These are phyloP conservation scores for Clavispora phyllophila DNA, from an alignment of 805 yeast genomes.

Conservation along the genomic window DNA sequence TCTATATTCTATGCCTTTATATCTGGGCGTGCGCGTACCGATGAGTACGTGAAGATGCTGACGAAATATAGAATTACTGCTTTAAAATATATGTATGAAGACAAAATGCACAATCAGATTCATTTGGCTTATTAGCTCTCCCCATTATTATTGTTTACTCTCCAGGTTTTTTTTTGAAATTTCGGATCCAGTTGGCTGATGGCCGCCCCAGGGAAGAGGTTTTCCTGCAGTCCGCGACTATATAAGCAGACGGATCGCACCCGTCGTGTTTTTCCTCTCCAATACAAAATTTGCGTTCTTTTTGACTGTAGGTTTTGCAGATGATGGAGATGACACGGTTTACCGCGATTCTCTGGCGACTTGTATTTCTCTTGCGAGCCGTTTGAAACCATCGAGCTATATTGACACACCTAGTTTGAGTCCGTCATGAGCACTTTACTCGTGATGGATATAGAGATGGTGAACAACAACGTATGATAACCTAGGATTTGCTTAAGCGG, in stretches of 20 bases:
- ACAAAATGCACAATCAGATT: too few species aligned
- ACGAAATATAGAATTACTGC: too few species aligned
- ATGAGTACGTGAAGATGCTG: slow-evolving; percentile 1
- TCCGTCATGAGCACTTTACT: slow-evolving; percentile 30
- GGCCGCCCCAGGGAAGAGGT: too few species aligned
- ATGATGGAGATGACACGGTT: neutral
- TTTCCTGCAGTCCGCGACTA: neutral
- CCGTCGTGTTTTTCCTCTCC: neutral
- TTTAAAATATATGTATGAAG: too few species aligned
- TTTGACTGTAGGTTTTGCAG: neutral
- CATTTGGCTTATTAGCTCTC: too few species aligned
- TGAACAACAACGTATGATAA: slow-evolving; percentile 28
- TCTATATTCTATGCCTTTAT: neutral
- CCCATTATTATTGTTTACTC: too few species aligned
- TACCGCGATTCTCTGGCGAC: slow-evolving; percentile 4
- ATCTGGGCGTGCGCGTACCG: slow-evolving; percentile 12
- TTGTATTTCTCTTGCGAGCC: slow-evolving; percentile 4
- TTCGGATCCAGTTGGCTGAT: too few species aligned
- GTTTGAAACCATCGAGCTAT: slow-evolving; percentile 27
- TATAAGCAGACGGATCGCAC: neutral
- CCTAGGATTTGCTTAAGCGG: too few species aligned
- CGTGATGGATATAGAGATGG: slow-evolving; percentile 43
- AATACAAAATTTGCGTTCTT: neutral
- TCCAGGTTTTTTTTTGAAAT: too few species aligned
- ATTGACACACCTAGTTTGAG: slow-evolving; percentile 44